Base-by-base conservation (phyloP, 2,329 filamentous ascomycete species). In the Helicocarpus griseus region DNA sequence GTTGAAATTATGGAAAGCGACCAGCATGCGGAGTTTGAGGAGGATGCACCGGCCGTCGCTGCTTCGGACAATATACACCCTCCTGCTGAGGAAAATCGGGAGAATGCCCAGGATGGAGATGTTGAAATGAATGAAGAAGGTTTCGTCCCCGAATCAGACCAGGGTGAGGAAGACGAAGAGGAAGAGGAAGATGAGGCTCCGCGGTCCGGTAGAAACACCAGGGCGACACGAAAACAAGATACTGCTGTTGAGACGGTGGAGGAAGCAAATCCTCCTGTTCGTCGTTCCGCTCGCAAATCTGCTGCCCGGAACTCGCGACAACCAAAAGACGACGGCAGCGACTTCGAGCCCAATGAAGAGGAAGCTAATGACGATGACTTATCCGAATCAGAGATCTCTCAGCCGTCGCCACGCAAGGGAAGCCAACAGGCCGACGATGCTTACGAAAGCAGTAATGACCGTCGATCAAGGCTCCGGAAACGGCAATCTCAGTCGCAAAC, bases 281-380 rank as follows among this genome's bases (percentile, higher is more conserved):
- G 66, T 53, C 70, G 68, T 39, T 70, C 68, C 43, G 64, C 65
- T 52, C 67, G 65, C 45, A 72, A 70, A 53, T 70, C 65, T 56
- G 66, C 64, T 35, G 64, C 62, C 51, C 68, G 62, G 60, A 72
- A 58, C 59, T 71, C 68, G 29, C 71, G 74, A 48, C 69, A 77
- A 64, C 58, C 57, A 49, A 54, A 66, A 48, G 76, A 81, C 46
- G 79, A 81, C 48, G 81, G 77, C 58, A 83, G 80, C 58, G 81
- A 84, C 58, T 84, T 83, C 56, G 79, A 83, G 58, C 80, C 81
- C 5, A 75, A 74, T 38, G 53, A 55, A 46, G 75, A 74, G 44
- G 78, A 77, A 13, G 66, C 62, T 1, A 63, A 69, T 22, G 77
- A 75, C 22, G 78, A 80, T 50, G 73, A 79, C 17, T 61, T 73